Percentiles rank a stretch among this genome's conserved stretches.
These are phyloP conservation scores for Mentha longifolia DNA, from an alignment of 257 asterid genomes.

Conservation along the genomic window DNA sequence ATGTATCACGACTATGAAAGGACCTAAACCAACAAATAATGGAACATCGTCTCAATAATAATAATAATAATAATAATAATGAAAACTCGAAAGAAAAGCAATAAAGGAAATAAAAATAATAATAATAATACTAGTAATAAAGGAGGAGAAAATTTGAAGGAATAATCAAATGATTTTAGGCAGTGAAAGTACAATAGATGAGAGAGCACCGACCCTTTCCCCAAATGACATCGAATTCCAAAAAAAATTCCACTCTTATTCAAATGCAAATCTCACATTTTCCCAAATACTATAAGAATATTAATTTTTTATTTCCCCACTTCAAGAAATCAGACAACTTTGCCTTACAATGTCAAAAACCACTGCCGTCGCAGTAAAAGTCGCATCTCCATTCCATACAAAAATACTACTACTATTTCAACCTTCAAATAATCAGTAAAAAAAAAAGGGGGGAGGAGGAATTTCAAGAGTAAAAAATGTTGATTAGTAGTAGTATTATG, in stretches of 20 bases:
- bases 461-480: too few species aligned
- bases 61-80: too few species aligned
- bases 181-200: slow-evolving; percentile 29
- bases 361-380: slow-evolving; percentile 30
- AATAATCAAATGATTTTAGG: slow-evolving; percentile 10
- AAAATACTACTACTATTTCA: too few species aligned
- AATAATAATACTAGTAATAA: too few species aligned
- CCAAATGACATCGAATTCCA: slow-evolving; percentile 43
- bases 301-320: too few species aligned
- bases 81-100: not conserved
- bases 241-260: slow-evolving; percentile 34
- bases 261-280: slow-evolving; percentile 45
- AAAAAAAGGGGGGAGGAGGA: too few species aligned
- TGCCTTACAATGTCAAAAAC: slow-evolving; percentile 29
- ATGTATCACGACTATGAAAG: not conserved
- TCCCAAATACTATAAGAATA: slow-evolving; percentile 30
- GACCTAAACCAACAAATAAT: not conserved
- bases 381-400: slow-evolving; percentile 40
- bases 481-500: too few species aligned
- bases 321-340: slow-evolving; percentile 24
- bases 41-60: not conserved
- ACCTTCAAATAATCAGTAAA: too few species aligned
- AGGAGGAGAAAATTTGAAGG: not conserved
- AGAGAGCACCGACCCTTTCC: slow-evolving; percentile 52
- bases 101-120: not conserved